These are phyloP conservation scores for Vicia faba DNA, from an alignment of 306 rosid genomes.

Conservation along the genomic window DNA sequence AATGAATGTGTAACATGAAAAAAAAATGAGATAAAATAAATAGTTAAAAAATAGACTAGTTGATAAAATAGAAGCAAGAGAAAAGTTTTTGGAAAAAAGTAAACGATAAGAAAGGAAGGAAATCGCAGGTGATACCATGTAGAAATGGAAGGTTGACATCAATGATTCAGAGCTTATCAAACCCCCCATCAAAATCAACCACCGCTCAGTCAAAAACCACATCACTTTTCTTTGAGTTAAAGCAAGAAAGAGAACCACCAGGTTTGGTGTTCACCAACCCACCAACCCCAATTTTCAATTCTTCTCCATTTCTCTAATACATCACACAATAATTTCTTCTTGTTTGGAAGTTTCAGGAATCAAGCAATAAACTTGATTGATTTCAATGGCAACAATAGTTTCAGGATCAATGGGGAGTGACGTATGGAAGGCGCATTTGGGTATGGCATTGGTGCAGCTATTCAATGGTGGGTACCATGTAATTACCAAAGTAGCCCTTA, in stretches of 20 bases:
- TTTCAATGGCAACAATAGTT: constrained; percentile 43
- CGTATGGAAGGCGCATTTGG: constrained; percentile 66
- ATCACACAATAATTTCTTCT: background rate
- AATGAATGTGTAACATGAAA: no score
- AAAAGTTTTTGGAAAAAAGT: no score
- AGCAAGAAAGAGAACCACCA: background rate
- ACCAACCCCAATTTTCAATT: constrained; percentile 3
- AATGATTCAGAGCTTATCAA: background rate
- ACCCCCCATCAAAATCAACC: no score
- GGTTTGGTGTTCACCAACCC: constrained; percentile 21
- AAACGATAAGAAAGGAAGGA: background rate
- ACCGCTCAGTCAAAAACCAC: no score
- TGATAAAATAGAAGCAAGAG: no score
- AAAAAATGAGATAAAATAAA: no score
- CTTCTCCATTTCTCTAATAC: background rate
- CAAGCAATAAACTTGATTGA: background rate
- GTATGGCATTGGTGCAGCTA: constrained; percentile 75
- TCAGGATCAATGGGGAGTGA: constrained; percentile 47
- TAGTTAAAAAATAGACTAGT: no score
- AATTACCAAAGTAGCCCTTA: constrained; percentile 87
- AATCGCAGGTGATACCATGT: background rate
- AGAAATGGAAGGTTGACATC: background rate
- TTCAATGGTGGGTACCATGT: constrained; percentile 90
- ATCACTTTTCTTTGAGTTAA: background rate
- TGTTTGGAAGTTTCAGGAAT: constrained; percentile 4